These are phyloP conservation scores for Neofusicoccum sp. DNA, from an alignment of 2,329 filamentous ascomycete species.

Conservation along the genomic window DNA sequence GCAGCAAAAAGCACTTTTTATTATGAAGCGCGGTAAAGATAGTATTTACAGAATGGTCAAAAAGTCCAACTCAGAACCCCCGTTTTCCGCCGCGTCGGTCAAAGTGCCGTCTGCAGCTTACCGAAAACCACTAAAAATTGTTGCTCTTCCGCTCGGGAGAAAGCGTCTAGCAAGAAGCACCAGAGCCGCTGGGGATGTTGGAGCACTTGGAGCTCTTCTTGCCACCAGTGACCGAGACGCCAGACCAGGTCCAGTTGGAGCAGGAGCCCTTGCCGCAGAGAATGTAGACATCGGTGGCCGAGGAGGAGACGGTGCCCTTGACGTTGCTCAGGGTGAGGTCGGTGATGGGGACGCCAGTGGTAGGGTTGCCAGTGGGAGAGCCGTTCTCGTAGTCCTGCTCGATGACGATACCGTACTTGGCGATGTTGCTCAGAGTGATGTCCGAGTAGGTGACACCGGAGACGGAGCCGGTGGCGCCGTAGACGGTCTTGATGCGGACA, in stretches of 20 bases:
- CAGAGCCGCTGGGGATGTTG: conserved; percentile 33
- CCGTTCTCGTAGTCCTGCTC: conserved; percentile 55
- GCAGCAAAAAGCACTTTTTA: conserved; percentile 5
- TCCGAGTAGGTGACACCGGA: conserved; percentile 48
- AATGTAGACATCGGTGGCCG: conserved; percentile 49
- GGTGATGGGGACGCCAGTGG: conserved; percentile 49
- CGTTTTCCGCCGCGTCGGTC: neutral
- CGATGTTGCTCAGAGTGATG: conserved; percentile 46
- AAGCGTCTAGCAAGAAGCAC: conserved; percentile 32
- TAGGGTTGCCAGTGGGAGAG: conserved; percentile 44
- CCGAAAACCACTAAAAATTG: neutral
- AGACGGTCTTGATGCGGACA: conserved; percentile 55
- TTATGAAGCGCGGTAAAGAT: conserved; percentile 2
- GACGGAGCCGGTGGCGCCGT: conserved; percentile 52
- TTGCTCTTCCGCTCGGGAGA: neutral
- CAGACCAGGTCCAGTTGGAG: conserved; percentile 55
- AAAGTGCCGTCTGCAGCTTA: no score
- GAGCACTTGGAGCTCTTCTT: conserved; percentile 34
- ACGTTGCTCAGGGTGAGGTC: conserved; percentile 43
- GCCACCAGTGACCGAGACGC: conserved; percentile 42
- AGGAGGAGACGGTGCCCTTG: conserved; percentile 37
- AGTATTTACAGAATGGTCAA: conserved; percentile 14
- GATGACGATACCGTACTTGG: conserved; percentile 51
- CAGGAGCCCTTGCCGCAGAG: conserved; percentile 55
- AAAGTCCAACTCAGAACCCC: neutral